phyloP scores from a whole-genome alignment of 257 asterid species.

The Nicotiana benthamiana region DNA sequence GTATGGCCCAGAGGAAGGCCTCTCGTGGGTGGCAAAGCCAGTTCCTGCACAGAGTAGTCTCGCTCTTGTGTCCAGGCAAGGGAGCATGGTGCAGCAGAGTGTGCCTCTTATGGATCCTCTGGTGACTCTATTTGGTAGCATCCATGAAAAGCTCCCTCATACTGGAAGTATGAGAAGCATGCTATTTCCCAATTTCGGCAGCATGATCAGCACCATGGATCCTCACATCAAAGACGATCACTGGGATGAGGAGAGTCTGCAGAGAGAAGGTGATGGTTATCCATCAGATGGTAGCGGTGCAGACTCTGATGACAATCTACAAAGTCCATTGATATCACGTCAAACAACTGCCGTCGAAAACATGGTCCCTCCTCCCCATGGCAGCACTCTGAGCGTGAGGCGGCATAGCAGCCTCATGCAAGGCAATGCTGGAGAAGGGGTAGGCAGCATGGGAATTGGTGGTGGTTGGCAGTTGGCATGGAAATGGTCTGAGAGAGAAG shows the following conservation, averaged over 20 bases:
- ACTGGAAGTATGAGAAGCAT: slow-evolving; percentile 68
- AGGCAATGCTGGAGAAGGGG: slow-evolving; percentile 36
- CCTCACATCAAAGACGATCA: slow-evolving; percentile 42
- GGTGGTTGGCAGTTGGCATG: slow-evolving; percentile 89
- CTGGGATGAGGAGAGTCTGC: slow-evolving; percentile 72
- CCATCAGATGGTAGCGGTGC: slow-evolving; percentile 30
- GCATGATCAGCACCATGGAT: slow-evolving; percentile 69
- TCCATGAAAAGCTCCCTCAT: slow-evolving; percentile 67
- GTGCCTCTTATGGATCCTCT: slow-evolving; percentile 69
- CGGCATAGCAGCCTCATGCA: slow-evolving; percentile 44
- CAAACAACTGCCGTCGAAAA: slow-evolving; percentile 56
- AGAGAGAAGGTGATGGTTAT: slow-evolving; percentile 51
- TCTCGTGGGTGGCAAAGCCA: slow-evolving; percentile 65
- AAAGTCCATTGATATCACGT: slow-evolving; percentile 68
- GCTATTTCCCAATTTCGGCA: slow-evolving; percentile 79
- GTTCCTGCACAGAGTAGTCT: slow-evolving; percentile 53
- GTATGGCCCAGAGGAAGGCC: slow-evolving; percentile 72
- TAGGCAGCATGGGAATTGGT: slow-evolving; percentile 55
- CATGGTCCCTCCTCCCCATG: slow-evolving; percentile 36
- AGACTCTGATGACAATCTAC: slow-evolving; percentile 47
- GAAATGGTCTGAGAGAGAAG: slow-evolving; percentile 66
- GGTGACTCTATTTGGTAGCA: slow-evolving; percentile 69
- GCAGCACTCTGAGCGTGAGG: slow-evolving; percentile 37
- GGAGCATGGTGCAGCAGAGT: slow-evolving; percentile 47
- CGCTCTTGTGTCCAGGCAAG: slow-evolving; percentile 54